Evolutionary conservation across 2,329 filamentous ascomycete species (phyloP), one percentile per base, ranked within the genome.

Genomic region (Colletotrichum simmondsii): DNA sequence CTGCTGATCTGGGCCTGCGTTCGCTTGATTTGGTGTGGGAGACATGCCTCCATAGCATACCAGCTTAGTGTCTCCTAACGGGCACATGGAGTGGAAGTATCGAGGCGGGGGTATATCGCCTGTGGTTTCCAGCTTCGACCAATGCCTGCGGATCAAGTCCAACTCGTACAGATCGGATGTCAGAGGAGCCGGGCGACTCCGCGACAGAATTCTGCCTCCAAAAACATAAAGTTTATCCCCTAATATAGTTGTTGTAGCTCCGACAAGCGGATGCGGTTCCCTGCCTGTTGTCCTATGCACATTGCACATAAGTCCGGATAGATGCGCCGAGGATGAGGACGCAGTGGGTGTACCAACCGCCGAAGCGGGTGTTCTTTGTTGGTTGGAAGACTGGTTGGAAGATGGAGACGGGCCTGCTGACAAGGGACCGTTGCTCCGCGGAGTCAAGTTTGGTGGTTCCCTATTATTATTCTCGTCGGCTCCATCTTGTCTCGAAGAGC

Each of bases 41-140:
- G 96, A 98, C 97, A 99, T 99, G 77, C 97, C 97, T 71, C 97
- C 97, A 82, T 98, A 99, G 83, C 96, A 98, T 4, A 99, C 96
- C 81, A 99, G 88, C 82, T 98, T 99, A 3, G 95, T 96, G 80
- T 98, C 97, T 26, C 97, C 97, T 2, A 99, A 85, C 1, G 94
- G 90, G 81, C 97, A 99, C 81, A 98, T 94, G 75, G 95, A 98
- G 85, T 99, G 97, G 76, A 99, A 99, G 81, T 99, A 99, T 74
- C 97, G 91, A 10, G 97, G 95, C 2, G 95, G 93, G 1, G 97
- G 97, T 49, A 97, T 86, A 78, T 98, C 95, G 57, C 97, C 97
- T 32, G 87, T 89, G 0, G 94, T 92, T 65, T 97, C 94, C 28
- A 98, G 82, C 81, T 95, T 98, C 14, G 92, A 95, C 97, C 97